Conservation (phyloP, 176 grass and related monocot species). For the Avena atlantica region DNA sequence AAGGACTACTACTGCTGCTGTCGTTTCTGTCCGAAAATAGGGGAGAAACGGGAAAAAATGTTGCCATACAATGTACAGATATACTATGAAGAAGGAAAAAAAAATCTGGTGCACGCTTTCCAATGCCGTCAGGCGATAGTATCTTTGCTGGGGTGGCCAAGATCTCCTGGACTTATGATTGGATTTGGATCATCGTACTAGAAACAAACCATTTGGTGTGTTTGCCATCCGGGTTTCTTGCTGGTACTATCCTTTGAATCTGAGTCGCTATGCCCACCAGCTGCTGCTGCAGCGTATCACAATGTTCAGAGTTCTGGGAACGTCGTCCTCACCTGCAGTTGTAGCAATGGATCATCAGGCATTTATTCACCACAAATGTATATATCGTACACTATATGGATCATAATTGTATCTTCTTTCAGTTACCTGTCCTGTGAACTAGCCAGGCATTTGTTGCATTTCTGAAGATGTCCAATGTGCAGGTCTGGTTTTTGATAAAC, state of each 20-base stretch:
- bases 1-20: slow-evolving; percentile 8
- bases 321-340: slow-evolving; percentile 38
- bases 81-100: slow-evolving; percentile 7
- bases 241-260: slow-evolving; percentile 41
- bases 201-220: slow-evolving; percentile 35
- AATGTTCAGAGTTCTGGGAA: slow-evolving; percentile 38
- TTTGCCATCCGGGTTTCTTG: slow-evolving; percentile 38
- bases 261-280: not conserved
- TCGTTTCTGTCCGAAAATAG: slow-evolving; percentile 38
- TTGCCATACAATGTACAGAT: slow-evolving; percentile 41
- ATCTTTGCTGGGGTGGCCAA: slow-evolving; percentile 51
- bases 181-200: slow-evolving; percentile 51
- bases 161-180: slow-evolving; percentile 52
- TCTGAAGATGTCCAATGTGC: slow-evolving; percentile 28
- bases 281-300: slow-evolving; percentile 40
- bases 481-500: slow-evolving; percentile 11
- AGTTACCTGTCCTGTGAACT: not conserved
- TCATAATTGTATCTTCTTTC: slow-evolving; percentile 4
- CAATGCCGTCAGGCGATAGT: slow-evolving; percentile 43
- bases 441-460: not conserved
- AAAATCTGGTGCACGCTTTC: slow-evolving; percentile 33
- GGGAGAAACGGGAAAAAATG: not conserved
- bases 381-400: slow-evolving; percentile 10
- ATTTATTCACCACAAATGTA: slow-evolving; percentile 20
- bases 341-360: slow-evolving; percentile 8